Evolutionary conservation across 2,329 filamentous ascomycete genomes (phyloP), one percentile per base, ranked within the genome.

Genomic region (Nemania sp.): DNA sequence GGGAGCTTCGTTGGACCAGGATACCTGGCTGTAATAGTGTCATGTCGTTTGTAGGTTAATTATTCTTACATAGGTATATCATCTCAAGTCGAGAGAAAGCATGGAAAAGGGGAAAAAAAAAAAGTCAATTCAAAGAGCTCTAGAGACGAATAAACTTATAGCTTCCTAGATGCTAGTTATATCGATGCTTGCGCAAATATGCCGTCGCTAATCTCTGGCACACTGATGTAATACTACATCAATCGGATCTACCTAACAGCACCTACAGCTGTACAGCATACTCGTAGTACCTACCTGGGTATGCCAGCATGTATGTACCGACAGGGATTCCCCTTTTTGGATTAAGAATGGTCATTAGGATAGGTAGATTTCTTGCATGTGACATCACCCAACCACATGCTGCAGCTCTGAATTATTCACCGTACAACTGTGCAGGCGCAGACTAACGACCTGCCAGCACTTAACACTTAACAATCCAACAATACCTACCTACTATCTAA

Each of bases 331-430:
- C 22, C 49, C 49, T 18, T 35, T 54, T 35, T 20, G n/a, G 27
- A 24, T 22, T 35, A 54, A 35, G n/a, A 20, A 32, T 13, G 52
- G 24, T 6, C 49, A 29, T 61, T 49, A 54, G 8, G n/a, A n/a
- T 32, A 47, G 55, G 52, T 47, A 26, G 43, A 45, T 54, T 60
- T 58, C 54, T 70, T 62, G 53, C 68, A 73, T 71, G 72, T 73
- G 72, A 73, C 71, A 72, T 73, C 66, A 71, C 69, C 32, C 41
- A 61, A 32, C n/a, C n/a, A n/a, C 13, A 5, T 26, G 20, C 8
- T 51, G 45, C 24, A 49, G 45, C 20, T 51, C 41, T 20, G n/a
- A 20, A 5, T n/a, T n/a, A 45, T 45, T 20, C 5, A 5, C 32
- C 3, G 35, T 41, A 41, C 35, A 41, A 15, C 35, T 41, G 35